Conservation (phyloP, 1,139 yeast genomes). For the Taiozyma sp. region DNA sequence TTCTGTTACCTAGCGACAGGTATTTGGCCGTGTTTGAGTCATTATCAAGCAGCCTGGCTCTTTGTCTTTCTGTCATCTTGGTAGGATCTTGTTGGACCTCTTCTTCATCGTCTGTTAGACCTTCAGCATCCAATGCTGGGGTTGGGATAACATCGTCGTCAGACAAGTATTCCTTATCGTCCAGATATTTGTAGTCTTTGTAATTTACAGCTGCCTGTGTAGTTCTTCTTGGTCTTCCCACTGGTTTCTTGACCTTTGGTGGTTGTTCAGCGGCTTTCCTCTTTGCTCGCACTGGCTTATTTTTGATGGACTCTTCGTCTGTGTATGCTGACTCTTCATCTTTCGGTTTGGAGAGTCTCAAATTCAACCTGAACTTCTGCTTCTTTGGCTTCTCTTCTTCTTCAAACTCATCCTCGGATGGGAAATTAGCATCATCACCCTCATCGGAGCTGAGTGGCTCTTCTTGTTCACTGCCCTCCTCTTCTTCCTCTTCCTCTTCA, state of each 20-base stretch:
- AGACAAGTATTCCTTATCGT: not conserved
- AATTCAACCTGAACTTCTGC: slow-evolving; percentile 13
- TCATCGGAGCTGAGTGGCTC: slow-evolving; percentile 20
- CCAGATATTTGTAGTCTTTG: not conserved
- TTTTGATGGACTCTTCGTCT: slow-evolving; percentile 7
- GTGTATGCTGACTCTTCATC: slow-evolving; percentile 8
- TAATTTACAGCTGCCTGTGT: not conserved
- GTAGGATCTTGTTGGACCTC: slow-evolving; percentile 35
- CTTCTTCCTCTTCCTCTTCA: slow-evolving; percentile 12
- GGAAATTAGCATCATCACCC: slow-evolving; percentile 19
- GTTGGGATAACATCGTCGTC: slow-evolving; percentile 21
- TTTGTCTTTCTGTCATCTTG: slow-evolving; percentile 58
- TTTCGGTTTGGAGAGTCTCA: slow-evolving; percentile 6
- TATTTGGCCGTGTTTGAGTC: slow-evolving; percentile 9
- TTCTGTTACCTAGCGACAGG: slow-evolving; percentile 31
- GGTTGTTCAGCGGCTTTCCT: slow-evolving; percentile 7
- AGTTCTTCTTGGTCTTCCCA: not conserved
- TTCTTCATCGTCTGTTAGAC: slow-evolving; percentile 23
- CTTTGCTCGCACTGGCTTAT: slow-evolving; percentile 6
- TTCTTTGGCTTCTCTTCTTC: slow-evolving; percentile 15
- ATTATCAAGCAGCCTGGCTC: slow-evolving; percentile 40
- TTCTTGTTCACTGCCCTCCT: slow-evolving; percentile 9
- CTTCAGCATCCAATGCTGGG: slow-evolving; percentile 22
- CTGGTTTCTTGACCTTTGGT: slow-evolving; percentile 1
- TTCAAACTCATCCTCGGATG: slow-evolving; percentile 22